Conservation (phyloP, 768 basidiomycete species). For the Phlebiopsis gigantea region DNA sequence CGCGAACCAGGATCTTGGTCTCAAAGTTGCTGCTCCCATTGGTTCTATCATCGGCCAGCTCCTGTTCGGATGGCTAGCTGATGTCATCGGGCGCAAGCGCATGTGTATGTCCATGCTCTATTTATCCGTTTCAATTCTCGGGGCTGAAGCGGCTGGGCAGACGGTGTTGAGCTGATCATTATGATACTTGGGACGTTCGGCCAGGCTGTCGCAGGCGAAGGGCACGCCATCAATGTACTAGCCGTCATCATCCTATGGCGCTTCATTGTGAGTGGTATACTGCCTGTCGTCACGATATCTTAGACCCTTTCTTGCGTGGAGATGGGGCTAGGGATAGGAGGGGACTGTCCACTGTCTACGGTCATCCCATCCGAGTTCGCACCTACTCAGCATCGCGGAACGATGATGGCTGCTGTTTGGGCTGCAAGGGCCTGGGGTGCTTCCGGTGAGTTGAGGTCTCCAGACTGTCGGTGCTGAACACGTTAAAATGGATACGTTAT, state of each 20-base stretch:
- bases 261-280: background rate
- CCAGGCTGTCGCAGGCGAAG: constrained; percentile 33
- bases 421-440: constrained; percentile 42
- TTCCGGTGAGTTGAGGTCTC: too few relatives aligned
- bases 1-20: constrained; percentile 41
- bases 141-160: constrained; percentile 16
- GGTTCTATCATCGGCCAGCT: constrained; percentile 38
- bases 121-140: background rate
- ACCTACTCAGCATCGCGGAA: constrained; percentile 35
- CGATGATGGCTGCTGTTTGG: constrained; percentile 44
- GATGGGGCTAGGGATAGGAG: constrained; percentile 5
- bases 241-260: constrained; percentile 41
- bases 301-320: background rate
- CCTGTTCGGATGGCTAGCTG: constrained; percentile 42
- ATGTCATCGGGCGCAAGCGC: constrained; percentile 36
- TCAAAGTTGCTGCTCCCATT: constrained; percentile 38
- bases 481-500: background rate
- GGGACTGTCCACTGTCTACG: constrained; percentile 35
- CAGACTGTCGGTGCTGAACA: too few relatives aligned
- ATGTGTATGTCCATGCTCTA: constrained; percentile 25
- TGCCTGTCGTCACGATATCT: constrained; percentile 33
- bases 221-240: constrained; percentile 33
- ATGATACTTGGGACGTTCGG: constrained; percentile 34
- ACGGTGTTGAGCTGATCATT: constrained; percentile 39
- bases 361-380: constrained; percentile 45